A percentile compares a stretch with the other conserved stretches of the same genome.
phyloP scores from a whole-genome alignment of 2,329 filamentous ascomycete genomes.

The Pseudopithomyces chartarum region DNA sequence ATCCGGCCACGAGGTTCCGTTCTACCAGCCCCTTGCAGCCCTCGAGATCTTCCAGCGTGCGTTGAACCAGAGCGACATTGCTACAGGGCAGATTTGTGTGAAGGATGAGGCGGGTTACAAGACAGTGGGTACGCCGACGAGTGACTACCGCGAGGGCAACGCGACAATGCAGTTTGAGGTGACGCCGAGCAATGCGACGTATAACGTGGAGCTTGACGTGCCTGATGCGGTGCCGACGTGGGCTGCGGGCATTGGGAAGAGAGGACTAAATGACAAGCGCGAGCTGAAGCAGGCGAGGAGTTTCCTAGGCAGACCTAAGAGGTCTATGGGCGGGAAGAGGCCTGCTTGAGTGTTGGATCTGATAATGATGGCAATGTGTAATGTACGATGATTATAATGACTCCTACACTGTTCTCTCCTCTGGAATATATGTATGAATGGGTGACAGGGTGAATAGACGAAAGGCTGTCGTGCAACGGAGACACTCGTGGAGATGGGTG shows the following conservation, averaged over 20 bases:
- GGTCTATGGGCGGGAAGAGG: slow-evolving; percentile 19
- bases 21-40: slow-evolving; percentile 59
- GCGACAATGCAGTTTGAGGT: slow-evolving; percentile 53
- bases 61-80: slow-evolving; percentile 55
- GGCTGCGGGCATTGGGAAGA: slow-evolving; percentile 20
- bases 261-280: slow-evolving; percentile 4
- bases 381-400: too few species aligned
- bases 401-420: too few species aligned
- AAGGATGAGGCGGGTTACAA: slow-evolving; percentile 28
- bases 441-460: too few species aligned
- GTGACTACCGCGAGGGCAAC: slow-evolving; percentile 51
- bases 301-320: slow-evolving; percentile 11
- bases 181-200: slow-evolving; percentile 51
- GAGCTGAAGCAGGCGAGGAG: slow-evolving; percentile 2
- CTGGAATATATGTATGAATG: too few species aligned
- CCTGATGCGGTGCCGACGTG: slow-evolving; percentile 46
- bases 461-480: too few species aligned
- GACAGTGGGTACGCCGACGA: slow-evolving; percentile 42
- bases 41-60: slow-evolving; percentile 57
- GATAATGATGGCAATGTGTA: not conserved
- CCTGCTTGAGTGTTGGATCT: not conserved
- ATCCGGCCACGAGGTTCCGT: slow-evolving; percentile 57
- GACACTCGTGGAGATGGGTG: too few species aligned
- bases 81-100: slow-evolving; percentile 49
- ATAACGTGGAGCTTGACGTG: slow-evolving; percentile 51